Percentiles rank a stretch among this genome's conserved stretches.
phyloP scores from a whole-genome alignment of 805 yeast genomes.

The Lipomyces starkeyi region DNA sequence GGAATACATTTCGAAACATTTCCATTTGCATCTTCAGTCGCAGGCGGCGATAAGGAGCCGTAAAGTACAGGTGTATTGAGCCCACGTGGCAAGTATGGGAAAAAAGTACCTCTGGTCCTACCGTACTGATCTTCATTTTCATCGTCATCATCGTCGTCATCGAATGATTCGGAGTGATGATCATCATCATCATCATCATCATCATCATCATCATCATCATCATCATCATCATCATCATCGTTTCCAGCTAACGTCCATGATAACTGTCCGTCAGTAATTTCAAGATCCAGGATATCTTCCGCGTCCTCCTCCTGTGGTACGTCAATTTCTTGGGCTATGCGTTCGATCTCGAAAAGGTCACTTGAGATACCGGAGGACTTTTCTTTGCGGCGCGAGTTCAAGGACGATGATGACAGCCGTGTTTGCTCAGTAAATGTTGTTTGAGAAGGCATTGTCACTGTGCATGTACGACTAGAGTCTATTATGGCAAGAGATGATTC shows the following conservation, averaged over 20 bases:
- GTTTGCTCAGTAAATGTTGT: not conserved
- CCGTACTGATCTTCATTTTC: conserved; percentile 49
- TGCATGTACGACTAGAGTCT: not conserved
- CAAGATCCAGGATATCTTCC: conserved; percentile 54
- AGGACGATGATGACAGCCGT: not conserved
- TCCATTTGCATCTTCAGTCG: not conserved
- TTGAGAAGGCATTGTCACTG: not conserved
- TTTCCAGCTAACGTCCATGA: conserved; percentile 50
- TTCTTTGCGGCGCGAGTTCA: not conserved
- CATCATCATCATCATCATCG: conserved; percentile 47
- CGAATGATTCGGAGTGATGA: not conserved
- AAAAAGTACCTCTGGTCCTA: conserved; percentile 46
- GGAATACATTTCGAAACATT: not conserved
- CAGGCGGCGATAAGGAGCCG: not conserved
- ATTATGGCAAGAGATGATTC: not conserved
- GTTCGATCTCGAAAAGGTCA: conserved; percentile 38
- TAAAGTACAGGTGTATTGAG: conserved; percentile 22
- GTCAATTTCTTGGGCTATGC: conserved; percentile 33
- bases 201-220: conserved; percentile 50
- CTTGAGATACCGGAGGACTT: conserved; percentile 7
- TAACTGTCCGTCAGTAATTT: conserved; percentile 25
- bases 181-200: conserved; percentile 49
- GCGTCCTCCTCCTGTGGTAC: conserved; percentile 56
- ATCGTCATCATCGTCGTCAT: conserved; percentile 52
- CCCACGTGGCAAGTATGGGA: conserved; percentile 43